Conservation (phyloP, 2,329 filamentous ascomycete genomes). For the Colletotrichum sojae region DNA sequence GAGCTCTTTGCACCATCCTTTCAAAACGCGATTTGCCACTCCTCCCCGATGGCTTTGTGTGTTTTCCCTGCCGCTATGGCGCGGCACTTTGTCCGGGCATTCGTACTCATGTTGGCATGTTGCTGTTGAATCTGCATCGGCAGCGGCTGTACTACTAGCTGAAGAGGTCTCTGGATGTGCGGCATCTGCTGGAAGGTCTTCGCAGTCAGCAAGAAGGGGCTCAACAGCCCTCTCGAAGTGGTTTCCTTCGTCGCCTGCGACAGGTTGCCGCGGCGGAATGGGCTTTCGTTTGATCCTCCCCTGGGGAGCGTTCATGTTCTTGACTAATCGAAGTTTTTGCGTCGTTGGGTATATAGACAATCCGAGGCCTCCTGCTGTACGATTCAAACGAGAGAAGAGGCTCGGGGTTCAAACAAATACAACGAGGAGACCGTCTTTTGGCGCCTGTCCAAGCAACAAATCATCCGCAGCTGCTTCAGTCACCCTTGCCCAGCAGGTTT, state of each 20-base stretch:
- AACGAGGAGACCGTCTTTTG: too few relatives aligned
- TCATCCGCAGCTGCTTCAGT: too few relatives aligned
- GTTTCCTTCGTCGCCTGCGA: neutral
- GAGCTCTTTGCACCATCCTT: conserved; percentile 6
- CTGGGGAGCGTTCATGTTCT: neutral
- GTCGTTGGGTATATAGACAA: too few relatives aligned
- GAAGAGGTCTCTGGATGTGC: too few relatives aligned
- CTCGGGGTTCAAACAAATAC: too few relatives aligned
- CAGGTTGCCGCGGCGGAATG: neutral
- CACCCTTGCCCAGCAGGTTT: too few relatives aligned
- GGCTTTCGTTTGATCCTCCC: neutral
- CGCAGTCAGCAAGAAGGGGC: neutral
- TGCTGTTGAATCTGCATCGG: too few relatives aligned
- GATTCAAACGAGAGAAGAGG: too few relatives aligned
- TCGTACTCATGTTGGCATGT: neutral
- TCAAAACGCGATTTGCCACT: neutral
- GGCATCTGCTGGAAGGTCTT: neutral
- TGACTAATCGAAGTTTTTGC: too few relatives aligned
- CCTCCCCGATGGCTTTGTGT: neutral
- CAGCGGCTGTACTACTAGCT: too few relatives aligned
- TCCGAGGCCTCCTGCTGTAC: too few relatives aligned
- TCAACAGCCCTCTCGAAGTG: neutral
- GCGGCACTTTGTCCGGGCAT: neutral
- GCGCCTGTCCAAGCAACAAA: too few relatives aligned
- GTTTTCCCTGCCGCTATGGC: neutral